Evolutionary conservation across 306 rosid genomes (phyloP).

Genomic region (Citrullus amarus): DNA sequence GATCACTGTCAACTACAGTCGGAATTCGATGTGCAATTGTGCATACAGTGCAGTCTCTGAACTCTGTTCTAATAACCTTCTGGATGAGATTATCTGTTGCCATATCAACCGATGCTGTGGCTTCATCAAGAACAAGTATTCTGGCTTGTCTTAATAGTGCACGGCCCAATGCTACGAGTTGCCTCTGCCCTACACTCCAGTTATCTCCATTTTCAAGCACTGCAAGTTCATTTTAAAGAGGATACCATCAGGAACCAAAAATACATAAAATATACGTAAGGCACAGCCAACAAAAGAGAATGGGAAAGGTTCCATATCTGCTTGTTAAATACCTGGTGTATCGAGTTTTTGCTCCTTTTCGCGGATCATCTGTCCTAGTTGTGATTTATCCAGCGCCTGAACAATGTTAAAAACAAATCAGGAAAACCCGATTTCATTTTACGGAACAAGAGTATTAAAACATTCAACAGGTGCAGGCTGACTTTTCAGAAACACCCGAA

Average conservation of each 20-base stretch:
- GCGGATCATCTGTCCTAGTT: slow-evolving; percentile 66
- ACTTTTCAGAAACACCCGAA: background rate
- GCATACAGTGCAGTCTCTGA: slow-evolving; percentile 74
- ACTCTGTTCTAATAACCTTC: slow-evolving; percentile 73
- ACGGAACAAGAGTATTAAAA: background rate
- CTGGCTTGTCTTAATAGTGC: slow-evolving; percentile 88
- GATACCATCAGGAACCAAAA: background rate
- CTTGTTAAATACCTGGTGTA: slow-evolving; percentile 44
- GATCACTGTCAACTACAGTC: slow-evolving; percentile 85
- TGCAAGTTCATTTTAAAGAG: slow-evolving; percentile 21
- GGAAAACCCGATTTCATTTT: background rate
- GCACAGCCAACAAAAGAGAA: background rate
- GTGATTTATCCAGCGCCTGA: slow-evolving; percentile 84
- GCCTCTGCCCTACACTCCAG: slow-evolving; percentile 99
- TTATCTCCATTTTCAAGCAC: slow-evolving; percentile 99
- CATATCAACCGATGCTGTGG: slow-evolving; percentile 93
- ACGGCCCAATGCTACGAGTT: slow-evolving; percentile 87
- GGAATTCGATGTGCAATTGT: slow-evolving; percentile 94
- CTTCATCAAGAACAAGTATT: slow-evolving; percentile 94
- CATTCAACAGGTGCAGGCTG: background rate
- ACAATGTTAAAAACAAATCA: slow-evolving; percentile 9
- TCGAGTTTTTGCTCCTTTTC: slow-evolving; percentile 62
- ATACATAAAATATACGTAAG: background rate
- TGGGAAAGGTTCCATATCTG: background rate
- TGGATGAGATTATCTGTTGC: slow-evolving; percentile 90